Percentiles rank a stretch among this genome's conserved stretches.
Conservation (phyloP, 208 protist species). For the Trypanosoma theileri region DNA sequence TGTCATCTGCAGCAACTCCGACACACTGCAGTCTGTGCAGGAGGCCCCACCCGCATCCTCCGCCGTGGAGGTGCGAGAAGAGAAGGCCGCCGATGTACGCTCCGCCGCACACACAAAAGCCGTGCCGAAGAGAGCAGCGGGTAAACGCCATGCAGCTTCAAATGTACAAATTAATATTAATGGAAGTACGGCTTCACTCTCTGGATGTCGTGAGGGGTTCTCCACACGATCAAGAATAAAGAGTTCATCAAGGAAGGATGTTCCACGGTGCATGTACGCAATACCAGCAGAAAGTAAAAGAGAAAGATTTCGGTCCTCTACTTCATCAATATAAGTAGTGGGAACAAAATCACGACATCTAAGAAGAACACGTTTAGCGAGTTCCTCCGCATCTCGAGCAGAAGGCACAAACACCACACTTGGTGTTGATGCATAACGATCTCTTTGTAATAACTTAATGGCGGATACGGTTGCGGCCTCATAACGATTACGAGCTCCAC, state of each 20-base stretch:
- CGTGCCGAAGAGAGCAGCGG: conserved; percentile 66
- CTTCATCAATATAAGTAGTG: conserved; percentile 21
- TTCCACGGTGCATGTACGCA: conserved; percentile 73
- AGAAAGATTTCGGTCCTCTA: conserved; percentile 55
- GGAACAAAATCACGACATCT: conserved; percentile 74
- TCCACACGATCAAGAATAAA: conserved; percentile 60
- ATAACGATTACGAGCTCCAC: conserved; percentile 53
- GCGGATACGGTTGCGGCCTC: conserved; percentile 61
- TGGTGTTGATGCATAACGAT: conserved; percentile 52
- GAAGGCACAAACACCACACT: conserved; percentile 75
- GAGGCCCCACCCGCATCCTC: background rate
- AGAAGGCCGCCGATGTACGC: conserved; percentile 8
- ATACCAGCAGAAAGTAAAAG: conserved; percentile 71
- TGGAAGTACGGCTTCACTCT: conserved; percentile 49
- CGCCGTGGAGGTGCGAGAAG: too few species aligned
- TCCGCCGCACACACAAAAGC: conserved; percentile 76
- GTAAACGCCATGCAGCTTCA: conserved; percentile 77
- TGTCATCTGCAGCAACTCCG: conserved; percentile 78
- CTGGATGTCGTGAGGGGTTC: conserved; percentile 42
- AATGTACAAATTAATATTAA: conserved; percentile 79
- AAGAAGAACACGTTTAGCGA: conserved; percentile 73
- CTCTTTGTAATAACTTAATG: conserved; percentile 54
- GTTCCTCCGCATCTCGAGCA: conserved; percentile 52
- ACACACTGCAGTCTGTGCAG: conserved; percentile 51
- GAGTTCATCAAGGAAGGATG: conserved; percentile 59